Evolutionary conservation across 1,284 basidiomycete genomes (phyloP), one percentile per base, ranked within the genome.

Genomic region (Cystobasidium pallidum): DNA sequence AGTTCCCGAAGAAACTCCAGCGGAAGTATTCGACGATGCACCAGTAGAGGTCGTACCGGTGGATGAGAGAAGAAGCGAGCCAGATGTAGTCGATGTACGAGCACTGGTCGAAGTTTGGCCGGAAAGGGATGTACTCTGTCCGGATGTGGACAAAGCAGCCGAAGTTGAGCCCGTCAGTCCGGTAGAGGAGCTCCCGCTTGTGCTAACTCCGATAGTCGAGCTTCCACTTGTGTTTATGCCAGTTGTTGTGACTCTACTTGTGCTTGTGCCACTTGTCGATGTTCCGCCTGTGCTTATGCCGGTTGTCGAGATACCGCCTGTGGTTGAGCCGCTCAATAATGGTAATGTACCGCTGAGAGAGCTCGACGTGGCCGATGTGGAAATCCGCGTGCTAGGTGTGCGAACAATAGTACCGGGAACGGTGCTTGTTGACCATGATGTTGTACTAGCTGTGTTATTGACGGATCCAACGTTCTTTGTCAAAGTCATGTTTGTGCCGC

Each of bases 401-500:
- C 58, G 39, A 61, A 30, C 15, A 43, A 61, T 39, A 45, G 47
- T 54, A 21, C 47, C 47, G 6, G 32, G 45, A 11, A 47, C 47
- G 15, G 45, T 54, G 63, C 51, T 54, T 8, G 41, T 30, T 24
- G 49, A 52, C 58, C 58, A 55, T 15, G 58, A 24, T 64, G 59
- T 28, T 39, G 51, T 51, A 24, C 19, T 55, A 17, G 59, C 34
- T 30, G 28, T 64, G 7, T 66, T 68, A 36, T 59, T 49, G 19
- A 62, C 54, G 10, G 72, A 47, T 30, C 1, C 54, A 24, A 19
- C 19, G 51, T 57, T 30, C 21, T 41, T 41, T 3, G 43, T 36
- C 8, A 64, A 24, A 4, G 62, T 64, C 62, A 64, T 64, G 34
- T 62, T 64, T 19, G 28, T 63, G 65, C 2, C 51, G 47, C 66